phyloP scores from a whole-genome alignment of 805 yeast genomes.

The Grigorovia humatica region DNA sequence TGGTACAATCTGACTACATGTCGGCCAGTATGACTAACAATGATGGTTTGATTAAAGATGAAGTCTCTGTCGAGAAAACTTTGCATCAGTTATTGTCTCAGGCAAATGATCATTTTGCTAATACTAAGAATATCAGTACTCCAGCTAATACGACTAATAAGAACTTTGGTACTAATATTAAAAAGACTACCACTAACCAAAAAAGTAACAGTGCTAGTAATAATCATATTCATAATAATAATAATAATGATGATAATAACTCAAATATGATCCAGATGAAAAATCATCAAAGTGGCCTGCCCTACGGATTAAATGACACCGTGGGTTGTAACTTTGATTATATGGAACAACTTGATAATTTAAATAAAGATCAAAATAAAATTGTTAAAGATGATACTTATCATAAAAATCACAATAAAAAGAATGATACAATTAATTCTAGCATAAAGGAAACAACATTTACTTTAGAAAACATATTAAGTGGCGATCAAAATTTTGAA shows the following conservation, averaged over 20 bases:
- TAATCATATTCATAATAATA: too few species aligned
- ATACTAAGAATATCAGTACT: not conserved
- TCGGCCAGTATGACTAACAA: not conserved
- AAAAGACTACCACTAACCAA: not conserved
- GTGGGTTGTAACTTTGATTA: not conserved
- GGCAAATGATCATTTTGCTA: constrained; percentile 6
- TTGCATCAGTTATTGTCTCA: constrained; percentile 16
- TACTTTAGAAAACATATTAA: constrained; percentile 17
- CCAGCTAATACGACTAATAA: too few species aligned
- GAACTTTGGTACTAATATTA: not conserved
- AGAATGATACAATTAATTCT: not conserved
- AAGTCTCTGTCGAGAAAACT: constrained; percentile 13
- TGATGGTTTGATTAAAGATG: constrained; percentile 1
- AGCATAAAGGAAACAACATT: constrained; percentile 6
- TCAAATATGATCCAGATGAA: too few species aligned
- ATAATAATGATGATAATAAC: not conserved
- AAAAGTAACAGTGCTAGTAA: not conserved
- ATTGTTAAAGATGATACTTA: not conserved
- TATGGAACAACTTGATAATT: not conserved
- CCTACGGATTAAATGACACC: not conserved
- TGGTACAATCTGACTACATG: not conserved
- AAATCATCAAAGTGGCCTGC: not conserved
- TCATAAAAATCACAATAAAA: not conserved
- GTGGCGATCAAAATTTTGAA: constrained; percentile 10
- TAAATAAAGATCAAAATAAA: not conserved